phyloP scores from a whole-genome alignment of 2,329 filamentous ascomycete species.

The Orbilia javanica region DNA sequence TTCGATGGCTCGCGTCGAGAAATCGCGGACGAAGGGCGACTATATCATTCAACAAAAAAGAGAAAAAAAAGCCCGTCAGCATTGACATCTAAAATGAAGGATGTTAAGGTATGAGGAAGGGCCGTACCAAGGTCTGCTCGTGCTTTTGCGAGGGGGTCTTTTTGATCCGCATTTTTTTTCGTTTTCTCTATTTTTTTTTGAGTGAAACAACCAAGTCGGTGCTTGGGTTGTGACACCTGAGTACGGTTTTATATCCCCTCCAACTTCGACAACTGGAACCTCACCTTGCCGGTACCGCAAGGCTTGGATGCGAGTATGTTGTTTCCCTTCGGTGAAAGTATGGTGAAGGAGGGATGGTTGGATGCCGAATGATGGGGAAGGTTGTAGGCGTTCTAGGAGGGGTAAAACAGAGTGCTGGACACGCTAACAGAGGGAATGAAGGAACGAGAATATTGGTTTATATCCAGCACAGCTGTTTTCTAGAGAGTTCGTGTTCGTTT shows the following conservation, averaged over 20 bases:
- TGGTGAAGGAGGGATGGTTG: slow-evolving; percentile 58
- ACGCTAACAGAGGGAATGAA: slow-evolving; percentile 45
- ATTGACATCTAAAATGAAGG: neutral
- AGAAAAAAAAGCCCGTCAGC: slow-evolving; percentile 61
- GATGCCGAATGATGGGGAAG: slow-evolving; percentile 9
- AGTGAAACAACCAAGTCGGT: slow-evolving; percentile 57
- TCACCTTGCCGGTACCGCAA: slow-evolving; percentile 35
- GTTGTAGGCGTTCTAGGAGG: slow-evolving; percentile 11
- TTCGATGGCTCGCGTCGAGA: slow-evolving; percentile 75
- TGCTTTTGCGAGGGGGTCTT: slow-evolving; percentile 71
- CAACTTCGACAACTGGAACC: slow-evolving; percentile 50
- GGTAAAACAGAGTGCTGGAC: neutral
- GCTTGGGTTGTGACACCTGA: slow-evolving; percentile 57
- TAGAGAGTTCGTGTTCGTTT: slow-evolving; percentile 22
- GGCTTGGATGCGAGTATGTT: slow-evolving; percentile 3
- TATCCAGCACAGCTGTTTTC: slow-evolving; percentile 42
- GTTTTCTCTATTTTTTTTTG: too few relatives aligned
- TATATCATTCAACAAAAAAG: too few relatives aligned
- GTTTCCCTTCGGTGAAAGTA: neutral
- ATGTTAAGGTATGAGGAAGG: neutral
- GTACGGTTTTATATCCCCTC: slow-evolving; percentile 49
- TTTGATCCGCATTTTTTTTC: slow-evolving; percentile 70
- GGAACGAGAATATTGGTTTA: too few relatives aligned
- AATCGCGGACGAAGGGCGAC: slow-evolving; percentile 89
- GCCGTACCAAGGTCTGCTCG: slow-evolving; percentile 69